Conservation (phyloP, 352 stramenopile genomes). For the Pythium pyrilobum region DNA sequence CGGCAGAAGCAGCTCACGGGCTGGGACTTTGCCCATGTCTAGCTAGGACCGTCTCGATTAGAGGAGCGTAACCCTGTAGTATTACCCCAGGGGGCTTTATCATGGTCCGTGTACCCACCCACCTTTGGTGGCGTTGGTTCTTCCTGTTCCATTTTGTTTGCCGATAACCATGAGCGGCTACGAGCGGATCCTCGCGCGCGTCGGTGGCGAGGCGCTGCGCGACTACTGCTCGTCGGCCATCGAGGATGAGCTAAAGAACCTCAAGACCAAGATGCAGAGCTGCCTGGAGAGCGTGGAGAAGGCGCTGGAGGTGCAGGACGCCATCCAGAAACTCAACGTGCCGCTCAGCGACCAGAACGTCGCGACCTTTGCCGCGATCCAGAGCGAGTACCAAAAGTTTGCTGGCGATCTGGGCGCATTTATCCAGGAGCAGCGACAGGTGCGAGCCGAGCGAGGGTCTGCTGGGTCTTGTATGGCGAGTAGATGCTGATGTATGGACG, state of each 20-base stretch:
- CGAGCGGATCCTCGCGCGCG: slow-evolving; percentile 66
- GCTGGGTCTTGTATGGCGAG: not conserved
- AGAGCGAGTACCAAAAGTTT: slow-evolving; percentile 48
- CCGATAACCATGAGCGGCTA: slow-evolving; percentile 54
- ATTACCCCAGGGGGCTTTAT: no score
- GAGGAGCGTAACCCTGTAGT: no score
- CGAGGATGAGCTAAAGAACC: slow-evolving; percentile 56
- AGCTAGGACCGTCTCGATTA: no score
- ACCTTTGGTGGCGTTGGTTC: no score
- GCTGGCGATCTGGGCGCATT: slow-evolving; percentile 40
- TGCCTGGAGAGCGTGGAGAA: slow-evolving; percentile 54
- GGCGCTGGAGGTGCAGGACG: slow-evolving; percentile 51
- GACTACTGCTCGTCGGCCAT: slow-evolving; percentile 76
- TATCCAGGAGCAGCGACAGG: slow-evolving; percentile 52
- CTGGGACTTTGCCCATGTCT: no score
- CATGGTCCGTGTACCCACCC: no score
- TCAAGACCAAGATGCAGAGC: slow-evolving; percentile 55
- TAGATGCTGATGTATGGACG: not conserved
- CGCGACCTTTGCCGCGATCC: slow-evolving; percentile 41
- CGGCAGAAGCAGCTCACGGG: not conserved
- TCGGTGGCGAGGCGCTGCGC: slow-evolving; percentile 58
- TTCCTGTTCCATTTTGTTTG: no score
- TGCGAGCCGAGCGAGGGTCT: not conserved
- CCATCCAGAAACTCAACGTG: slow-evolving; percentile 56
- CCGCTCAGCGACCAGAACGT: slow-evolving; percentile 52